Base-by-base conservation (phyloP, 2,329 filamentous ascomycete species). In the Aspergillus bombycis region DNA sequence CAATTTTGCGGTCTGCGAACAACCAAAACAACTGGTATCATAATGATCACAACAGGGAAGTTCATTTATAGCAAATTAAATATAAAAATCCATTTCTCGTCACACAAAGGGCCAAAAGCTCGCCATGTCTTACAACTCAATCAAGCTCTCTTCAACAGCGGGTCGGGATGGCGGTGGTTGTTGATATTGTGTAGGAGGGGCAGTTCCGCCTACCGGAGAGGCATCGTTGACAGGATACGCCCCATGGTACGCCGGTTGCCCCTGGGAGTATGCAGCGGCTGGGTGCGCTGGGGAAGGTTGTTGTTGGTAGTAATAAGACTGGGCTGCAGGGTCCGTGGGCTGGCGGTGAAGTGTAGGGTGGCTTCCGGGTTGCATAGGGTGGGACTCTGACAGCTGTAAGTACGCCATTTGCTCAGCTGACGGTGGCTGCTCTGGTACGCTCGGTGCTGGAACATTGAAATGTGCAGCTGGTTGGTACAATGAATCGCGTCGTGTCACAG, bases 121-220 rank as follows among this genome's bases (percentile, higher is more conserved):
- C 50, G 19, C 30, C 23, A 41, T 46, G 36, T 30, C 55, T 57
- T 69, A 75, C 62, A 75, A 65, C 60, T 75, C 73, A 62, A 75
- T 75, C 57, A 75, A 60, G 62, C 72, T 74, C 62, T 75, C 73
- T 52, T 75, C 73, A 14, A 72, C 71, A 7, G 64, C 66, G 2
- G 72, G 70, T 45, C 68, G 69, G 30, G 71, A 56, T 10, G 67
- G 63, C 11, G 66, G 34, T 32, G 71, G 62, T 53, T 71, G 70
- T 62, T 69, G 65, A 38, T 67, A 61, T 28, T 70, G 69, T 48
- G 60, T 59, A 19, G 66, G 65, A n/a, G 61, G 57, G 32, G 58
- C 65, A 52, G 68, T 57, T 19, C 62, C 61, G 19, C 62, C 60
- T 50, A 65, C 60, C 9, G 67, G 66, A 28, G 69, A 67, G 30